Evolutionary conservation across 768 basidiomycete species (phyloP), one percentile per base, ranked within the genome.

Genomic region (Leccinellum albellum): DNA sequence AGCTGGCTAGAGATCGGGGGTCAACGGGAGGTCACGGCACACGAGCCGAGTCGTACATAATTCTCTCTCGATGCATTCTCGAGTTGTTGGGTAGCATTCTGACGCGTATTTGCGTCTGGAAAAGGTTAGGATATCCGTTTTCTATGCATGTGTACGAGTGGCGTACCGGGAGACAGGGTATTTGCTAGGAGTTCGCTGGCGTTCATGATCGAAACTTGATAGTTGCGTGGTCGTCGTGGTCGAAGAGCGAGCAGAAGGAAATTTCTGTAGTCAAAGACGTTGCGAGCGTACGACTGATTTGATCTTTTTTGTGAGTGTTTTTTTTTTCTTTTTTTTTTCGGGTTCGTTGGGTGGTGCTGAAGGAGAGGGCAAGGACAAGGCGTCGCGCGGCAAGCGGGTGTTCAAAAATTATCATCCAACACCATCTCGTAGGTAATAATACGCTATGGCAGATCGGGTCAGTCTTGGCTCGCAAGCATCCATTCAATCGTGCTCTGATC

Each of bases 101-200:
- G 85, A 85, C 95, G 92, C 81, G 89, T 90, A 75, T 76, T 81
- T 61, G 88, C 83, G 79, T 97, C 95, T 97, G 69, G 42, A 61
- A 44, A 67, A 64, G 63, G 63, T 58, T 53, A 59, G 61, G 24
- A 55, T 48, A 45, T 56, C 64, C 60, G 74, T 66, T 73, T 71
- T 73, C 66, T 59, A 58, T 58, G 56, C 33, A 54, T 58, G 59
- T 6, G 32, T 58, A 62, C 51, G 60, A 61, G 70, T 64, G 73
- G 75, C 85, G 66, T 69, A 94, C 94, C 91, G 47, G 91, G 79
- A 58, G 93, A 95, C 65, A 98, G 87, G 67, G 95, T 88, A 78
- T 96, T 94, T 64, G 89, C 85, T 69, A 98, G 86, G 59, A 98
- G 86, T 73, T 91, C 86, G 56, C 84, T 87, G 63, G 92, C 91